These are phyloP conservation scores for Trifolium pratense DNA, from an alignment of 306 rosid genomes.

Conservation along the genomic window DNA sequence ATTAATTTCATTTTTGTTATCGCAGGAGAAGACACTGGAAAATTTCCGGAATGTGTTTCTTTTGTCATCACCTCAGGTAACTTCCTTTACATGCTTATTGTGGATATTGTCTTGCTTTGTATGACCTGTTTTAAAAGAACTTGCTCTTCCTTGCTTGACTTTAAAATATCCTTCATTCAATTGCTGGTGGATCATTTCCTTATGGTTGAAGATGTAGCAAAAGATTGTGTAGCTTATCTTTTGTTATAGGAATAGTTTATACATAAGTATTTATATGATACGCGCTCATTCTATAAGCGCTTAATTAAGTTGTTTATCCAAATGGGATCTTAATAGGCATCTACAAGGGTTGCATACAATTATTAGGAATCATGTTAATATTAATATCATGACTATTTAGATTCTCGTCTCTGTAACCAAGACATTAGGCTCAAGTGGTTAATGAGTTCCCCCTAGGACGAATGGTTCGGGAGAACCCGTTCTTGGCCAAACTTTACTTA, in stretches of 20 bases:
- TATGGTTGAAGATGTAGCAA: slow-evolving; percentile 21
- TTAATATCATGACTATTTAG: slow-evolving; percentile 16
- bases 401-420: slow-evolving; percentile 21
- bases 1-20: slow-evolving; percentile 23
- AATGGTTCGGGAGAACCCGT: no score
- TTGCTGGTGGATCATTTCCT: slow-evolving; percentile 5
- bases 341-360: slow-evolving; percentile 11
- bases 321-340: background rate
- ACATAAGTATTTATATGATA: no score
- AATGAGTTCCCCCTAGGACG: no score
- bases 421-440: no score
- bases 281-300: no score
- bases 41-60: slow-evolving; percentile 53
- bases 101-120: slow-evolving; percentile 10
- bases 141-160: slow-evolving; percentile 8
- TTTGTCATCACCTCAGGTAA: slow-evolving; percentile 65
- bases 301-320: no score
- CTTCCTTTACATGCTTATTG: slow-evolving; percentile 22
- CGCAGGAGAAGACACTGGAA: slow-evolving; percentile 55
- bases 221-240: background rate
- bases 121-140: background rate
- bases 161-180: slow-evolving; percentile 20
- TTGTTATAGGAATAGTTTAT: no score
- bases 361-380: slow-evolving; percentile 15
- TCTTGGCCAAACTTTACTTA: no score